These are phyloP conservation scores for Endoconidiophora laricicola DNA, from an alignment of 2,329 filamentous ascomycete genomes.

Conservation along the genomic window DNA sequence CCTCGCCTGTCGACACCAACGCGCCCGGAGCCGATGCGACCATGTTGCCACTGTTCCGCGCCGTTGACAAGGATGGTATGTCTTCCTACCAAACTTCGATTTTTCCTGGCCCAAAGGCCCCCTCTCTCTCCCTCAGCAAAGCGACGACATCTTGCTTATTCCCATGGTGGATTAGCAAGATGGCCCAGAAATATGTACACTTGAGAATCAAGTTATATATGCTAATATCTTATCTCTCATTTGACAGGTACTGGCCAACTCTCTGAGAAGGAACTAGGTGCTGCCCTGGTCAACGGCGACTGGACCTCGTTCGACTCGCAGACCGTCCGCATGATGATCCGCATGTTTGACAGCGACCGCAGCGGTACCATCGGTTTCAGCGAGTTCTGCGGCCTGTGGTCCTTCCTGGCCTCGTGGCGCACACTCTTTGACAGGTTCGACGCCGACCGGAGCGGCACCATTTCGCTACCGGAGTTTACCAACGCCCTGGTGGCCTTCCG, in stretches of 20 bases:
- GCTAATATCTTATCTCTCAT: neutral
- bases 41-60: conserved; percentile 71
- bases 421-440: conserved; percentile 92
- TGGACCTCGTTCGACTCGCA: conserved; percentile 86
- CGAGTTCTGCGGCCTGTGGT: conserved; percentile 94
- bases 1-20: conserved; percentile 37
- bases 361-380: conserved; percentile 82
- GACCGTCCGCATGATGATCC: conserved; percentile 97
- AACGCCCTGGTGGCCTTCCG: conserved; percentile 87
- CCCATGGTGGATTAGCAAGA: too few species aligned
- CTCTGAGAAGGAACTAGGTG: conserved; percentile 70
- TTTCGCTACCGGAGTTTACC: conserved; percentile 71
- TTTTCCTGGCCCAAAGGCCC: neutral
- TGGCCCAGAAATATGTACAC: too few species aligned
- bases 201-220: too few species aligned
- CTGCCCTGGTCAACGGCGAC: conserved; percentile 89
- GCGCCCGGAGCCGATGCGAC: conserved; percentile 44
- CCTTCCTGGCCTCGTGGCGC: conserved; percentile 87
- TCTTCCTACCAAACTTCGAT: conserved; percentile 10
- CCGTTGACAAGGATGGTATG: conserved; percentile 71
- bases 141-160: too few species aligned
- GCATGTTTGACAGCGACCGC: conserved; percentile 94
- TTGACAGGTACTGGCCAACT: conserved; percentile 55
- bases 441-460: conserved; percentile 69
- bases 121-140: neutral